Evolutionary conservation across 345 rosid genomes (phyloP), one percentile per base, ranked within the genome.

Genomic region (Geranium rotundifolium): DNA sequence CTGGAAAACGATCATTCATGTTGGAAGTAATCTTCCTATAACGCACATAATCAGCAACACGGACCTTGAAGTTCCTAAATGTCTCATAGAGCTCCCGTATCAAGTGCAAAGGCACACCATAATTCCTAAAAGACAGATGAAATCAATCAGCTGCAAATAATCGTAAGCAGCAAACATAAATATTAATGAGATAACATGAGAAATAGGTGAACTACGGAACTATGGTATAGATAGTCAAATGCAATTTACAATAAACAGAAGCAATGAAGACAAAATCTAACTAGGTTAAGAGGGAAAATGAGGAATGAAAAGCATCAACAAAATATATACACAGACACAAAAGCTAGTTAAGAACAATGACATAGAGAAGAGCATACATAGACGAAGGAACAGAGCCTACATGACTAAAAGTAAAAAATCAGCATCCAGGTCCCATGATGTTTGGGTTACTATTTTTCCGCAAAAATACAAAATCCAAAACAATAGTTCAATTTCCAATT

Each of bases 51-150:
- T 92, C 98, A 67, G 96, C 85, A 77, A 92, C 78, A 56, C 93
- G 98, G 65, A 92, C 80, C 77, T 73, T 92, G 76, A 92, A 87
- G 75, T 92, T 92, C 70, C 96, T 87, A 66, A 87, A 87, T 58
- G 98, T 92, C 90, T 92, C 98, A 56, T 92, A 89, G 29, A 92
- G 95, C 83, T 92, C 98, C 67, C 96, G 74, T 68, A 92, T 85
- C 62, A 92, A 74, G 81, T 92, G 98, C 77, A 92, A 75, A 60
- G 98, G 96, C 66, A 92, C 79, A 17, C 96, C 98, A 78, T 92
- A 89, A 68, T 87, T 89, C 91, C 98, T 92, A 72, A n/a, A 61
- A 41, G 79, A 68, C 46, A 27, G 65, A 72, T 17, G 18, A 50
- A 16, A n/a, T 64, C 37, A 55, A 59, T 31, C 20, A 54, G 20